A percentile compares a stretch with the other conserved stretches of the same genome.
phyloP scores from a whole-genome alignment of 2,329 filamentous ascomycete species.

The Xylaria sp. region DNA sequence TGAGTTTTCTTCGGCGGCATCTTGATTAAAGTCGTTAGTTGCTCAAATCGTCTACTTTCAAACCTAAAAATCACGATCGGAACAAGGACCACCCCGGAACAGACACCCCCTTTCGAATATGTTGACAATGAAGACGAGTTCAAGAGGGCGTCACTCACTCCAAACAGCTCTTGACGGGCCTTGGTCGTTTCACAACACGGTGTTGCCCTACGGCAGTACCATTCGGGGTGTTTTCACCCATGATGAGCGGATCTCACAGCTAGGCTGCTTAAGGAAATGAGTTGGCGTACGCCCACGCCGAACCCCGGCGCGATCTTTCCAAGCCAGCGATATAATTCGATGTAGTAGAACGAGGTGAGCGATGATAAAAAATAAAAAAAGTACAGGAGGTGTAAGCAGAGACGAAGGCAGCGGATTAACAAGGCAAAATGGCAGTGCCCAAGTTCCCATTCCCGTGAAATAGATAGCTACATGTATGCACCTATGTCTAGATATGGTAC shows the following conservation, averaged over 20 bases:
- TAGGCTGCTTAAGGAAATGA: not conserved
- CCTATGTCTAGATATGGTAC: too few species aligned
- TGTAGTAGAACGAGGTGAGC: too few species aligned
- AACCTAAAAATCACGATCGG: not conserved
- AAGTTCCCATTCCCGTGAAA: too few species aligned
- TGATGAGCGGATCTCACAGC: not conserved
- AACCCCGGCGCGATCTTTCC: not conserved
- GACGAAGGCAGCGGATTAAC: not conserved
- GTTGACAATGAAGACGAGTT: not conserved
- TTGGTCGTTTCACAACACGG: slow-evolving; percentile 37
- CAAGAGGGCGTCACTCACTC: slow-evolving; percentile 23
- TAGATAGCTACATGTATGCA: too few species aligned
- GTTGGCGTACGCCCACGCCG: not conserved
- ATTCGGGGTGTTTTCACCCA: slow-evolving; percentile 24
- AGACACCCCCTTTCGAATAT: not conserved
- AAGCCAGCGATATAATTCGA: not conserved
- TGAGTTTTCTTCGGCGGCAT: slow-evolving; percentile 56
- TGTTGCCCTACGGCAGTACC: slow-evolving; percentile 14
- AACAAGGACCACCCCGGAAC: not conserved
- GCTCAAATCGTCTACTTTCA: not conserved
- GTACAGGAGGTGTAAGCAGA: not conserved
- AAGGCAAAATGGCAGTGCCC: not conserved
- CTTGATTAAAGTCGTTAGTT: slow-evolving; percentile 36
- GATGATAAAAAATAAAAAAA: not conserved
- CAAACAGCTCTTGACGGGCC: slow-evolving; percentile 39